Base-by-base conservation (phyloP, 305 asterid species). In the Lippia alba region DNA sequence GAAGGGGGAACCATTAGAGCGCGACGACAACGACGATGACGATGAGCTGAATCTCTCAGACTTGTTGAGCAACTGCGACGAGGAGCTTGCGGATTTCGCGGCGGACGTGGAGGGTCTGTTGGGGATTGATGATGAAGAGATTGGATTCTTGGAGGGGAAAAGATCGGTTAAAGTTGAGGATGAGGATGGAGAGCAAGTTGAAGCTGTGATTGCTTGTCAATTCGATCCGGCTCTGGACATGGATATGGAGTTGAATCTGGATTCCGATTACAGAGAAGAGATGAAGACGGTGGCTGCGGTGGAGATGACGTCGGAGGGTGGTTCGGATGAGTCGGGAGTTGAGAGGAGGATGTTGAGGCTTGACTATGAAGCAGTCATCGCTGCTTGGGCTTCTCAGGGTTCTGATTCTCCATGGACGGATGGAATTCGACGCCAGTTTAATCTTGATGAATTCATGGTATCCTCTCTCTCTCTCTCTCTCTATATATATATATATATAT, bases 331-430 rank as follows among this genome's bases (percentile, higher is more conserved):
- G 67, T 62, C 30, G 61, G 77, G 70, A 55, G 78, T n/a, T 10
- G 75, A 56, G 62, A 70, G 61, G 44, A 77, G 70, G 82, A 16
- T 76, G 60, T 61, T 91, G 69, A 87, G 80, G 85, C 92, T 91
- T 8, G 64, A 91, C 76, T 77, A 87, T 63, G 95, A 91, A 56
- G 83, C 80, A 40, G 89, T 89, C 12, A 82, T 87, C 54, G 78
- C 79, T 62, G 87, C 96, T 69, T 91, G 97, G 97, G 84, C 78
- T 46, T 51, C 70, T 63, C 80, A 80, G 61, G 84, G 80, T 60
- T 87, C 81, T 18, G 84, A 79, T 60, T 87, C 81, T 18, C 96
- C 96, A 10, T 89, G 96, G 97, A 74, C 83, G 0, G 77, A 82
- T 50, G 92, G 96, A 50, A 62, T 64, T 36, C 78, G 86, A 51